phyloP scores from a whole-genome alignment of 2,329 filamentous ascomycete genomes.

The Colletotrichum sp. region DNA sequence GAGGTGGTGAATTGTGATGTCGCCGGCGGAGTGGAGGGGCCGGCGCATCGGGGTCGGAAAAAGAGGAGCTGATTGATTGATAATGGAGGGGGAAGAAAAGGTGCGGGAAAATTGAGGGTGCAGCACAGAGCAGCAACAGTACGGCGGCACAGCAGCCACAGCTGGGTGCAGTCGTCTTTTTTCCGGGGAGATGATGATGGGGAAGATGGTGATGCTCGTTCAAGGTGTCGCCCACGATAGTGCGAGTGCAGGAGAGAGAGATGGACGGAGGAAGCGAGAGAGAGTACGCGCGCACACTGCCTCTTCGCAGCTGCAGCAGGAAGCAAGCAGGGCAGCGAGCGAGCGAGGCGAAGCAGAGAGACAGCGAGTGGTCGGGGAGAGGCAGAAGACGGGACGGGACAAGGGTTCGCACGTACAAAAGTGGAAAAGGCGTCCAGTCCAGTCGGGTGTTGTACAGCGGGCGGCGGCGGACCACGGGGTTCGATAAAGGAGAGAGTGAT shows the following conservation, averaged over 20 bases:
- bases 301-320: neutral
- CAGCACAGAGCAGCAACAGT: neutral
- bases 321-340: neutral
- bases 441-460: neutral
- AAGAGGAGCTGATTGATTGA: slow-evolving; percentile 22
- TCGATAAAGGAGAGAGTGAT: neutral
- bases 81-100: slow-evolving; percentile 1
- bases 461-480: neutral
- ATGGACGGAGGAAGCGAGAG: neutral
- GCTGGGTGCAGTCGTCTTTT: neutral
- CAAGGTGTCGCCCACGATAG: neutral
- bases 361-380: neutral
- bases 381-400: neutral
- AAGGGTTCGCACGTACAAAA: slow-evolving; percentile 19
- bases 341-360: neutral
- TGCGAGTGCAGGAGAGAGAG: neutral
- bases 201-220: neutral
- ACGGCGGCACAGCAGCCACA: neutral
- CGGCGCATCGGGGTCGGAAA: slow-evolving; percentile 17
- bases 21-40: slow-evolving; percentile 18
- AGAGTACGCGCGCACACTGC: neutral
- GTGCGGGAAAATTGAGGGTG: slow-evolving; percentile 11
- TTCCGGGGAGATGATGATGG: neutral
- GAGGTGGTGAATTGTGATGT: slow-evolving; percentile 5
- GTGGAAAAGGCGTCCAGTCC: slow-evolving; percentile 4